A percentile compares a stretch with the other conserved stretches of the same genome.
phyloP scores from a whole-genome alignment of 352 stramenopile species.

The Pythium angustatum region DNA sequence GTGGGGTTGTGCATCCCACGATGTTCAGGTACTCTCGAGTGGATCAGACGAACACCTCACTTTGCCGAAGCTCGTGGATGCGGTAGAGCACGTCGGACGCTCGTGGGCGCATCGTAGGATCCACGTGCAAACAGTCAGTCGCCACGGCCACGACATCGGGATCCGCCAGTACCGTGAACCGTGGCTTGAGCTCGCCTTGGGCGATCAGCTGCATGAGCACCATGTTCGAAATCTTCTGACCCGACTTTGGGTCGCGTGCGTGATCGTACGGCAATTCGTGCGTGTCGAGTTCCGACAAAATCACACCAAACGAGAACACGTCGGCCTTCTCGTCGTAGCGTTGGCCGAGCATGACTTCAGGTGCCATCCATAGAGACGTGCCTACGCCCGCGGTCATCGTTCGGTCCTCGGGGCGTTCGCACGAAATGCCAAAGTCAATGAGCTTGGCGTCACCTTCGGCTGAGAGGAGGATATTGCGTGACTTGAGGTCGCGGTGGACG shows the following conservation, averaged over 20 bases:
- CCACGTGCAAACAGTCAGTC: constrained; percentile 28
- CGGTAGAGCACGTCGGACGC: not conserved
- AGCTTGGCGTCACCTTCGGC: constrained; percentile 36
- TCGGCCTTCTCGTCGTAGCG: constrained; percentile 43
- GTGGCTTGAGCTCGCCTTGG: constrained; percentile 29
- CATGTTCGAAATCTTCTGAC: not conserved
- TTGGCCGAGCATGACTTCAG: constrained; percentile 37
- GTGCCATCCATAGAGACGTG: constrained; percentile 43
- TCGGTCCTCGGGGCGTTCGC: constrained; percentile 23
- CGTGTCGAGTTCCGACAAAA: constrained; percentile 46
- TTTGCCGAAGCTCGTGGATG: not conserved
- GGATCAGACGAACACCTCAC: not conserved
- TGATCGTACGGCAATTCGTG: constrained; percentile 35
- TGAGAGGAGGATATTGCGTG: constrained; percentile 39
- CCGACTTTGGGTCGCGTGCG: not conserved
- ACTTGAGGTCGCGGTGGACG: constrained; percentile 50
- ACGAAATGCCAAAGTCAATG: constrained; percentile 46
- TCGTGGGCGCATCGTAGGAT: constrained; percentile 29
- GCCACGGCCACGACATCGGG: constrained; percentile 14
- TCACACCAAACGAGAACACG: constrained; percentile 85
- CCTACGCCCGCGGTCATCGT: constrained; percentile 44
- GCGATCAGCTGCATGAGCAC: constrained; percentile 35
- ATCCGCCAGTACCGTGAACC: constrained; percentile 29
- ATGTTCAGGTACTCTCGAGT: not conserved
- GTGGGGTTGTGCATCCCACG: not conserved